Percentiles rank a stretch among this genome's conserved stretches.
Conservation (phyloP, 2,329 filamentous ascomycete species). For the Lachnum nothofagi region DNA sequence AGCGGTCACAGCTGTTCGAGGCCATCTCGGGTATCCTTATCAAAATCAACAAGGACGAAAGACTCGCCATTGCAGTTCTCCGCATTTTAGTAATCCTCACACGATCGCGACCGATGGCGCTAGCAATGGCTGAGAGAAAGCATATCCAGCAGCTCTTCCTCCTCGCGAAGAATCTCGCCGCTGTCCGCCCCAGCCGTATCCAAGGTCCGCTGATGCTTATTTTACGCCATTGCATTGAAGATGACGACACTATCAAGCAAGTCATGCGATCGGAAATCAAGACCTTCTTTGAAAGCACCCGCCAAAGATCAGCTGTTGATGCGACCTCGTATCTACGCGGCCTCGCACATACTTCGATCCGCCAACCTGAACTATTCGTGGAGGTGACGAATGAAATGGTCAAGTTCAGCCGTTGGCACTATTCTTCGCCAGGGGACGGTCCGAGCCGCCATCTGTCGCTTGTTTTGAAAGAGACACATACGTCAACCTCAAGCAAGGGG, state of each 20-base stretch:
- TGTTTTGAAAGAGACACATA: conserved; percentile 26
- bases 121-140: conserved; percentile 74
- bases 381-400: conserved; percentile 81
- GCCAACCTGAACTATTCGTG: conserved; percentile 79
- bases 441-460: conserved; percentile 41
- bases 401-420: conserved; percentile 60
- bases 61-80: conserved; percentile 74
- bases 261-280: conserved; percentile 89
- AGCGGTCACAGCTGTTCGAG: conserved; percentile 68
- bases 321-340: conserved; percentile 68
- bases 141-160: conserved; percentile 87
- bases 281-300: conserved; percentile 59
- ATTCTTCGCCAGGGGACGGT: conserved; percentile 31
- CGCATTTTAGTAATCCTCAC: conserved; percentile 85
- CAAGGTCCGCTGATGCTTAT: conserved; percentile 65
- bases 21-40: conserved; percentile 79
- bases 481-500: conserved; percentile 13
- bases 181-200: conserved; percentile 69
- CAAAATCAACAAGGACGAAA: conserved; percentile 79
- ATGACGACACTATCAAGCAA: conserved; percentile 83
- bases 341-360: conserved; percentile 72
- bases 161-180: conserved; percentile 89
- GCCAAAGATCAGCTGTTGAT: conserved; percentile 57
- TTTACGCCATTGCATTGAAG: conserved; percentile 87
- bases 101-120: conserved; percentile 68